phyloP scores from a whole-genome alignment of 805 yeast species.

The Pichia nanzhaoensis region DNA sequence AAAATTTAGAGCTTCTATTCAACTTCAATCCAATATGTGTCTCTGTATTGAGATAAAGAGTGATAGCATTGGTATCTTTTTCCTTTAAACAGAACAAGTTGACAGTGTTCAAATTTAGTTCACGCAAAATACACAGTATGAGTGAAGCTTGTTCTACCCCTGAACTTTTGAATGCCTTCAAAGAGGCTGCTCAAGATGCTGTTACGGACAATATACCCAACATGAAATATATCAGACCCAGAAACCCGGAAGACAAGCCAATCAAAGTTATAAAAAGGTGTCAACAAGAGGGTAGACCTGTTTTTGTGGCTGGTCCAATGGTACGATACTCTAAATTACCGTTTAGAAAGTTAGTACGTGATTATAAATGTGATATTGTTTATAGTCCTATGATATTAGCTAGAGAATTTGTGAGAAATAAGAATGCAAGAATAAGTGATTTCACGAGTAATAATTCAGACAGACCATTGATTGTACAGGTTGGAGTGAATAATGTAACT shows the following conservation, averaged over 20 bases:
- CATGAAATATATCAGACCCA: conserved; percentile 16
- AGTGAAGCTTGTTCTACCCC: background rate
- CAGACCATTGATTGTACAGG: conserved; percentile 74
- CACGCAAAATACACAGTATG: too few relatives aligned
- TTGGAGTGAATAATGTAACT: conserved; percentile 78
- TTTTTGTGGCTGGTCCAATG: conserved; percentile 86
- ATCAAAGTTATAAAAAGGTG: conserved; percentile 43
- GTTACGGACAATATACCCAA: conserved; percentile 14
- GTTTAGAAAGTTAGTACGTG: conserved; percentile 72
- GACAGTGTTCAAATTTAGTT: too few relatives aligned
- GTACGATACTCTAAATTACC: conserved; percentile 93
- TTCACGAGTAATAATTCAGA: conserved; percentile 74
- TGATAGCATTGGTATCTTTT: too few relatives aligned
- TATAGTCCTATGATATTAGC: conserved; percentile 97
- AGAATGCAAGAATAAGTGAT: conserved; percentile 73
- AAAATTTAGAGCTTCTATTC: too few relatives aligned
- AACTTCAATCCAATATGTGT: too few relatives aligned
- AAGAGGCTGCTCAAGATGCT: background rate
- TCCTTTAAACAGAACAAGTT: too few relatives aligned
- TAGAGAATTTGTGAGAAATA: conserved; percentile 84
- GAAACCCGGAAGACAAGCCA: conserved; percentile 46
- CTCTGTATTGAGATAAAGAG: too few relatives aligned
- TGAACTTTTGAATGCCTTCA: background rate
- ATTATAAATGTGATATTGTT: conserved; percentile 71
- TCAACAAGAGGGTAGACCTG: conserved; percentile 45